These are phyloP conservation scores for Sphaceloma murrayae DNA, from an alignment of 2,329 filamentous ascomycete genomes.

Conservation along the genomic window DNA sequence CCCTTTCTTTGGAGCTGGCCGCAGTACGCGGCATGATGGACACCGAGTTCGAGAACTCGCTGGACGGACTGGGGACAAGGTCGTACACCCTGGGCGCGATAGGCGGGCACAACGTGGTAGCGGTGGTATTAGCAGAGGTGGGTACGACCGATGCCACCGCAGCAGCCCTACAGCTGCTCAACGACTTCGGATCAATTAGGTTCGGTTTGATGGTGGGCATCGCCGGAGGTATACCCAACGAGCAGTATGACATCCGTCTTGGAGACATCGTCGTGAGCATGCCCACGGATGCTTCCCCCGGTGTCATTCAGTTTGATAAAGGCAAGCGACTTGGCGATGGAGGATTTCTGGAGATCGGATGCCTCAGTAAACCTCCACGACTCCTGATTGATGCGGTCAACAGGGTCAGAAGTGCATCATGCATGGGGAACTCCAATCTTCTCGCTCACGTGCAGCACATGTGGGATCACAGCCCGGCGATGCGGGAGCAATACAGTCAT, in stretches of 20 bases:
- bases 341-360: slow-evolving; percentile 19
- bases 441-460: neutral
- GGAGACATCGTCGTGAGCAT: slow-evolving; percentile 24
- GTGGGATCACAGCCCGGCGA: neutral
- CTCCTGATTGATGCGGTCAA: slow-evolving; percentile 23
- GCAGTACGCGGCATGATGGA: slow-evolving; percentile 21
- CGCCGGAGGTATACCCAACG: slow-evolving; percentile 21
- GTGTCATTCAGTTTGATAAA: slow-evolving; percentile 18
- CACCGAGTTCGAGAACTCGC: slow-evolving; percentile 16
- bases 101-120: slow-evolving; percentile 15
- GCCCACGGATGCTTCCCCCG: slow-evolving; percentile 5
- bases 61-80: slow-evolving; percentile 15
- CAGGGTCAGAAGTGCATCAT: neutral
- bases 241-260: slow-evolving; percentile 22
- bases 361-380: slow-evolving; percentile 19
- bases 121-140: neutral
- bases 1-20: slow-evolving; percentile 19
- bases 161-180: slow-evolving; percentile 14
- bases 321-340: neutral
- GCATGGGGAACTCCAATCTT: neutral
- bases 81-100: slow-evolving; percentile 19
- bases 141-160: slow-evolving; percentile 15
- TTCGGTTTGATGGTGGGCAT: slow-evolving; percentile 19
- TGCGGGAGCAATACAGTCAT: neutral
- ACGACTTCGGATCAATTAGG: slow-evolving; percentile 12